phyloP scores from a whole-genome alignment of 2,329 filamentous ascomycete species.

The Oidium heveae region DNA sequence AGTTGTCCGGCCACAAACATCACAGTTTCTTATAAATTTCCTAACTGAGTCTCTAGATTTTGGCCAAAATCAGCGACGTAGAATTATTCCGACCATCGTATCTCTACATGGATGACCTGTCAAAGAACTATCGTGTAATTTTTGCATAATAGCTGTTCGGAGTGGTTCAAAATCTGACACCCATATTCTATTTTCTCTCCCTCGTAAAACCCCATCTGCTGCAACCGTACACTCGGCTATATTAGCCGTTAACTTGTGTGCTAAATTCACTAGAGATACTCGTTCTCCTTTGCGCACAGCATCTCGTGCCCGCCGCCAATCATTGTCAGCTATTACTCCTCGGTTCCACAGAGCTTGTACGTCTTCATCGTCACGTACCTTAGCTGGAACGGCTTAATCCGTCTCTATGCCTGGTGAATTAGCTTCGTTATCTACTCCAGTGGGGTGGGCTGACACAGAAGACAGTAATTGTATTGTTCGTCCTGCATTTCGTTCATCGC shows the following conservation, averaged over 20 bases:
- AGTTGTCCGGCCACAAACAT: not conserved
- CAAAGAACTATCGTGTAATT: not conserved
- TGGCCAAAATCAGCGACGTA: not conserved
- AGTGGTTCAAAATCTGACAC: not conserved
- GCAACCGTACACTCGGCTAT: not conserved
- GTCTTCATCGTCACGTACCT: not conserved
- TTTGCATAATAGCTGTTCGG: not conserved
- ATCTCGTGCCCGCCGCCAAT: not conserved
- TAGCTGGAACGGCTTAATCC: not conserved
- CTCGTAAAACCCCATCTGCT: not conserved
- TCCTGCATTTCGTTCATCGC: not conserved
- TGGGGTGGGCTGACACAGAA: not conserved
- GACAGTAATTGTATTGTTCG: not conserved
- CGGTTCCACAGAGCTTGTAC: not conserved
- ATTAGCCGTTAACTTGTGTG: not conserved
- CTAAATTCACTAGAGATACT: not conserved
- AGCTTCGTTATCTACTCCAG: too few relatives aligned
- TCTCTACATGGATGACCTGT: not conserved
- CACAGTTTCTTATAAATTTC: not conserved
- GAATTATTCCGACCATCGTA: not conserved
- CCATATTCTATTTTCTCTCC: not conserved
- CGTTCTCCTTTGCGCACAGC: not conserved
- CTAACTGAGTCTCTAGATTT: not conserved
- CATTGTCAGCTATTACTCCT: not conserved
- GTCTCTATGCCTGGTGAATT: too few relatives aligned